Conservation (phyloP, 1,284 basidiomycete species). For the Tilletia caries region DNA sequence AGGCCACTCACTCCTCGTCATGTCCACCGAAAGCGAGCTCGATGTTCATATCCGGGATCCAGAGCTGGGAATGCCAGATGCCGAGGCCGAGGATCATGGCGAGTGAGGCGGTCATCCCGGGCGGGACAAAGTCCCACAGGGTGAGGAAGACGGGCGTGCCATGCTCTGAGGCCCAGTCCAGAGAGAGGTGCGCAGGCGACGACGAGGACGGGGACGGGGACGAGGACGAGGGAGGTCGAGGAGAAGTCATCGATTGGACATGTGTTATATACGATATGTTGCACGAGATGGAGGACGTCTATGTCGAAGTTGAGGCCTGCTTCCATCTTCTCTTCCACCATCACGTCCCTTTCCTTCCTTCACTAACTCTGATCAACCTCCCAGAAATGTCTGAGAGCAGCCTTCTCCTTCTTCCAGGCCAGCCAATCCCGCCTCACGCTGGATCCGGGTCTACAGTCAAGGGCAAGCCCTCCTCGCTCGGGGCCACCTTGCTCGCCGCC, state of each 20-base stretch:
- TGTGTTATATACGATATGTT: no score
- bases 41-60: constrained; percentile 20
- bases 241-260: no score
- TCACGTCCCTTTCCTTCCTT: neutral
- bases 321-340: neutral
- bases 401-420: constrained; percentile 20
- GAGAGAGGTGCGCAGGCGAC: neutral
- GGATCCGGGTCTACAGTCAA: neutral
- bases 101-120: constrained; percentile 12
- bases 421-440: constrained; percentile 13
- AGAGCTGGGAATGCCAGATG: constrained; percentile 23
- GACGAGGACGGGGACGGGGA: no score
- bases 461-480: neutral
- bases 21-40: constrained; percentile 24
- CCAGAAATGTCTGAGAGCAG: neutral
- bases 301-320: no score
- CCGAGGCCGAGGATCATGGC: constrained; percentile 19
- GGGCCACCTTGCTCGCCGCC: neutral
- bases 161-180: constrained; percentile 10
- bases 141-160: constrained; percentile 24
- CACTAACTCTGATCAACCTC: no score
- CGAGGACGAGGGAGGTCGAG: no score
- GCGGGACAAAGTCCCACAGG: constrained; percentile 23
- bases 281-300: no score
- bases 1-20: constrained; percentile 15